Conservation (phyloP, 2,329 filamentous ascomycete species). For the Cordyceps militaris region DNA sequence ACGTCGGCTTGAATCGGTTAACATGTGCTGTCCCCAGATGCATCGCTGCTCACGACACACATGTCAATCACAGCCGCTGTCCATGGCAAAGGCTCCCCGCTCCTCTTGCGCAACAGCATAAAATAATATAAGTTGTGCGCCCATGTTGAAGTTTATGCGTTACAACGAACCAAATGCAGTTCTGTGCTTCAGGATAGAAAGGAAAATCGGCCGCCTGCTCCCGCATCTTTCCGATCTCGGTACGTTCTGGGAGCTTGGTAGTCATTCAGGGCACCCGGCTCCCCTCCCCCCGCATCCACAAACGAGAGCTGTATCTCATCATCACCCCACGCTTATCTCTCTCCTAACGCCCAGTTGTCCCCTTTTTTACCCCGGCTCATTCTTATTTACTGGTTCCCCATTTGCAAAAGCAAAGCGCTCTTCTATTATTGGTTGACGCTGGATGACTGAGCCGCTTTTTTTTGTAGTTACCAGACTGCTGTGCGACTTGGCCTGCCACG, state of each 20-base stretch:
- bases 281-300: background rate
- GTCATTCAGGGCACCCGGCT: background rate
- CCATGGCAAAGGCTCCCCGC: background rate
- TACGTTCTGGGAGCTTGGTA: background rate
- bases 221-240: slow-evolving; percentile 13
- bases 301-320: background rate
- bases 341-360: background rate
- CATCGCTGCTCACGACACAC: background rate
- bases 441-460: background rate
- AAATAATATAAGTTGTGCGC: background rate
- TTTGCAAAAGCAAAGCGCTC: background rate
- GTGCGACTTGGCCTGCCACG: background rate
- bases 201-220: background rate
- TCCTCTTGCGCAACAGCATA: background rate
- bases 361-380: slow-evolving; percentile 7
- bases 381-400: slow-evolving; percentile 10
- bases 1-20: background rate
- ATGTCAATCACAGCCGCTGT: background rate
- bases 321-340: slow-evolving; percentile 11
- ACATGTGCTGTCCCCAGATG: background rate
- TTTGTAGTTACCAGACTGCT: background rate
- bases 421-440: background rate
- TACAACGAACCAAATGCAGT: background rate
- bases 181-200: background rate
- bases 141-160: background rate